Evolutionary conservation across 495 filamentous ascomycete species (phyloP), one percentile per base, ranked within the genome.

Genomic region (Lophium mytilinum): DNA sequence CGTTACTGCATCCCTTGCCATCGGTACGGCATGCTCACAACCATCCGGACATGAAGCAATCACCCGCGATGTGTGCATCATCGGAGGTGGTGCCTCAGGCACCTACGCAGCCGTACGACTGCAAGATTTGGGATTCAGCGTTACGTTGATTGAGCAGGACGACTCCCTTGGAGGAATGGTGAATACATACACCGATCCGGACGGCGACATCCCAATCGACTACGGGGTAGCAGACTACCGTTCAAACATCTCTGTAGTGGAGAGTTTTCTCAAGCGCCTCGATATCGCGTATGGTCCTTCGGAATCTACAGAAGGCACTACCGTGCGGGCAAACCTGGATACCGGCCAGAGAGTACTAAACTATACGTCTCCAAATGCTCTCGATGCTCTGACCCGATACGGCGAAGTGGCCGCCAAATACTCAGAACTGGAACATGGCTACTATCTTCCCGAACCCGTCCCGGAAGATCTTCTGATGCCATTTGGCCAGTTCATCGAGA

Each of bases 61-160:
- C 19, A 61, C 56, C 19, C 60, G 63, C 5, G 74, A 79, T 57
- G 69, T 80, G 14, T 68, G 60, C 39, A 72, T 80, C 50, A 69
- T 79, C 24, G 78, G 76, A 8, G 77, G 78, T 35, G 78, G 78
- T 11, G 61, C 75, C 0, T 58, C 71, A 9, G 78, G 77, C 11
- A 78, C 73, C 0, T 78, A 77, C 56, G 68, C 76, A 14, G 76
- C 78, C 3, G 68, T 79, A 14, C 61, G 67, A 12, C 68, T 81
- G 1, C 69, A 68, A 19, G 69, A 78, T 39, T 34, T 61, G 45
- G 68, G 69, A n/a, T 69, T 74, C 35, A 71, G 62, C n/a, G 63
- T 78, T 17, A 68, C 72, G 7, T 50, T 80, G 0, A 66, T 81
- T 11, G 78, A 81, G 63, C 67, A 65, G 17, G 61, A 71, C 36